Percentiles rank a stretch among this genome's conserved stretches.
Evolutionary conservation across 2,329 filamentous ascomycete genomes (phyloP).

Genomic region (Colletotrichum noveboracense): DNA sequence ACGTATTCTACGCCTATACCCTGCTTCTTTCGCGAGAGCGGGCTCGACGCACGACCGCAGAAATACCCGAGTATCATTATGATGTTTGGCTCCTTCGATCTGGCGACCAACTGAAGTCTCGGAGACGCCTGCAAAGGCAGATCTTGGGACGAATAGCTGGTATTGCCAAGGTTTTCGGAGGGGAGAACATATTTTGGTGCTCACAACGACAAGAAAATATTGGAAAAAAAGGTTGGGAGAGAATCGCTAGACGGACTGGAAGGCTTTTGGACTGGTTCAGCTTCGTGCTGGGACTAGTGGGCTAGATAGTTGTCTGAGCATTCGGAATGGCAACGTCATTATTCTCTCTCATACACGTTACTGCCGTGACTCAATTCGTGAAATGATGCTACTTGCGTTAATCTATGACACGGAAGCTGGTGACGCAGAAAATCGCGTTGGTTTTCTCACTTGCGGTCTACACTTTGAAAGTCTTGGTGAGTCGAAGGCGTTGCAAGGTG

Average conservation of each 20-base stretch:
- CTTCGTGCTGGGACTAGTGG: background rate
- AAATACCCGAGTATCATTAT: constrained; percentile 22
- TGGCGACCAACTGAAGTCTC: background rate
- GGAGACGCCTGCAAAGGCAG: background rate
- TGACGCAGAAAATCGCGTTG: background rate
- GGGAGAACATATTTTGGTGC: background rate
- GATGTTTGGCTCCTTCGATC: background rate
- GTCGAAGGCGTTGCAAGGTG: background rate
- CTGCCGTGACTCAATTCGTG: background rate
- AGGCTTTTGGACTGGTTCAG: constrained; percentile 11
- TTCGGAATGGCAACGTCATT: constrained; percentile 10
- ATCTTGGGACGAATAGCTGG: too few species aligned
- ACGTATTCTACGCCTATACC: constrained; percentile 20
- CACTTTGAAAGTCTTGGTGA: background rate
- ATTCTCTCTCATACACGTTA: constrained; percentile 2
- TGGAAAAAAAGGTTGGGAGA: constrained; percentile 19
- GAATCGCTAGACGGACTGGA: constrained; percentile 17
- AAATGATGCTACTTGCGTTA: background rate
- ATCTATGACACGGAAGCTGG: background rate
- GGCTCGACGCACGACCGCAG: constrained; percentile 19
- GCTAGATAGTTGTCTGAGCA: constrained; percentile 20
- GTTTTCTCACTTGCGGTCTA: background rate
- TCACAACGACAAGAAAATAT: constrained; percentile 23
- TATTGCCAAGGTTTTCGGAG: background rate
- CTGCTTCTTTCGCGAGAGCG: constrained; percentile 11